Conservation (phyloP, 78 protist genomes). For the Tieghemostelium lacteum region DNA sequence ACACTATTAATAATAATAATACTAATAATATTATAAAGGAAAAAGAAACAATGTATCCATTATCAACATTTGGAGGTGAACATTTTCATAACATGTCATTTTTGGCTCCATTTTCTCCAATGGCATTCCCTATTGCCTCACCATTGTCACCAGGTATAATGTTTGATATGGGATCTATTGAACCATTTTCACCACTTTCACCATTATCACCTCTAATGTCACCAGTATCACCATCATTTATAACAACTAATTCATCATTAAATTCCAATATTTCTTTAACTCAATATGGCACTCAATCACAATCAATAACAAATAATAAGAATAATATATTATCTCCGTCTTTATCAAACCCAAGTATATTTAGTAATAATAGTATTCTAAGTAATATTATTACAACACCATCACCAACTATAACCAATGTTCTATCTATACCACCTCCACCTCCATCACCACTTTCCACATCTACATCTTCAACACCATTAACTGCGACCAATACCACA, state of each 20-base stretch:
- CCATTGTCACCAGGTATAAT: slow-evolving; percentile 73
- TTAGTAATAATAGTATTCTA: slow-evolving; percentile 35
- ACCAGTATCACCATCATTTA: slow-evolving; percentile 65
- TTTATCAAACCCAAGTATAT: slow-evolving; percentile 17
- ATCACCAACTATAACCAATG: background rate
- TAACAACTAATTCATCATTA: background rate
- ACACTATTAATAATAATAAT: background rate
- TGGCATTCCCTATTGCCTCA: slow-evolving; percentile 60
- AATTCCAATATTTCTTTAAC: background rate
- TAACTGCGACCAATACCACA: background rate
- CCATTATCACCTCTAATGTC: slow-evolving; percentile 65
- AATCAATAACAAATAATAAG: background rate
- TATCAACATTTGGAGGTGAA: background rate
- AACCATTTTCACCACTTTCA: slow-evolving; percentile 60
- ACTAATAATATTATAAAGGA: background rate
- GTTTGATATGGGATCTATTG: slow-evolving; percentile 31
- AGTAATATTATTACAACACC: slow-evolving; percentile 18
- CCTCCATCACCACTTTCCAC: background rate
- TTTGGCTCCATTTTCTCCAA: slow-evolving; percentile 74
- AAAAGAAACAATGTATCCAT: background rate
- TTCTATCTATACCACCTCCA: background rate
- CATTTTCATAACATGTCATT: slow-evolving; percentile 36
- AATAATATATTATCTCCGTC: background rate
- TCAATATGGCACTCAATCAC: background rate
- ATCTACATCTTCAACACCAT: background rate